Evolutionary conservation across 192 early-diverging fungal genomes (phyloP), one percentile per base, ranked within the genome.

Genomic region (Backusella parvicylindrica): DNA sequence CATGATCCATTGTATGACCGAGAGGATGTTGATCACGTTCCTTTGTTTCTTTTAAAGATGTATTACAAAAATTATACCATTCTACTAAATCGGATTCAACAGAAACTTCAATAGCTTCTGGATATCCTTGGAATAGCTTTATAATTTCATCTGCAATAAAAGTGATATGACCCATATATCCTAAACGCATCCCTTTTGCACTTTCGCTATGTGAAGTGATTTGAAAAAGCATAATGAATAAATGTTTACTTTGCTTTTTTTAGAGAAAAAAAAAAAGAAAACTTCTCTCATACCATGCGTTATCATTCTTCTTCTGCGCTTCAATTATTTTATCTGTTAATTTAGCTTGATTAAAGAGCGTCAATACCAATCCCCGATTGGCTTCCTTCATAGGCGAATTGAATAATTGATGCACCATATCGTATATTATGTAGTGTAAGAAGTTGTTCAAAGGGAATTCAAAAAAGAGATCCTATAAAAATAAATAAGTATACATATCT

Each of bases 121-220:
- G 79, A 64, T 80, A 86, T 23, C 94, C 89, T 72, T 99, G 97
- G 47, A 97, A 81, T 33, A 99, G 77, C 74, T 97, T 95, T 64
- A 92, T 90, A 1, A 96, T 92, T 77, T 99, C 98, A 75, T 99
- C 98, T 31, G 97, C 91, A 68, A 99, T 97, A 66, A 96, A 96
- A 0, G 96, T 99, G 78, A 99, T 84, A 74, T 99, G 98, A 13
- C 98, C 98, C 98, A 99, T 99, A 80, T 94, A 99, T 7, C 97
- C 98, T 32, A 98, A 86, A 37, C 97, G 90, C 26, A 94, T 77
- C 21, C 97, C 97, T 41, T 96, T 95, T 11, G 95, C 92, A 75
- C 94, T 84, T 43, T 89, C 89, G 31, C 91, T 95, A 75, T 71
- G 32, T 18, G 26, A 31, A 6, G 41, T 43, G 36, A 9, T 43